Base-by-base conservation (phyloP, 2,329 filamentous ascomycete species). In the Trichoderma hamatum region DNA sequence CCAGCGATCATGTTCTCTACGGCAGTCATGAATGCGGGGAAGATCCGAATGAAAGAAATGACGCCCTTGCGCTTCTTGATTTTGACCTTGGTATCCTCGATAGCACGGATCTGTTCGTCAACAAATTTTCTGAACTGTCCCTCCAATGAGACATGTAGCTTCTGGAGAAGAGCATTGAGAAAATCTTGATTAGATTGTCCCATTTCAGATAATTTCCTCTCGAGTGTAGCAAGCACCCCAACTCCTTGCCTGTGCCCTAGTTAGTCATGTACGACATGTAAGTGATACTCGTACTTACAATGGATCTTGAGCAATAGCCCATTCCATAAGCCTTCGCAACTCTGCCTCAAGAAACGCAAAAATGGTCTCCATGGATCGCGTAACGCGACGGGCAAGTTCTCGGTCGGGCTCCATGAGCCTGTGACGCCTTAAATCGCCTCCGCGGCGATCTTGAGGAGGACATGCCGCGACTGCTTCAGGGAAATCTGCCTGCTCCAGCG, bases 41-140 rank as follows among this genome's bases (percentile, higher is more conserved):
- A 98, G 51, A 95, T 91, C 72, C 93, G 92, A 83, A 98, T 95
- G 79, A 98, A 98, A 19, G 90, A 90, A 75, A 98, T 97, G 68
- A 99, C 93, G 13, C 96, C 95, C 82, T 96, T 97, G 73, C 96
- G 91, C 84, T 98, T 98, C 84, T 97, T 97, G 81, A 97, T 94
- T 84, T 97, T 97, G 79, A 99, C 95, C 81, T 98, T 98, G 49
- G 94, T 98, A 71, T 98, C 96, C 80, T 98, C 96, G 72, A 98
- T 97, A 5, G 94, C 94, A 30, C 93, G 92, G 70, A 98, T 92
- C 78, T 99, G 96, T 72, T 97, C 93, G 73, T 98, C 95, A 10
- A 98, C 89, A 74, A 98, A 97, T 71, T 92, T 93, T 71, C 86
- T 89, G 82, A 97, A 97, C 3, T 92, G 87, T 2, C 87, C 86